These are phyloP conservation scores for Lasiodiplodia theobromae DNA, from an alignment of 2,329 filamentous ascomycete species.

Conservation along the genomic window DNA sequence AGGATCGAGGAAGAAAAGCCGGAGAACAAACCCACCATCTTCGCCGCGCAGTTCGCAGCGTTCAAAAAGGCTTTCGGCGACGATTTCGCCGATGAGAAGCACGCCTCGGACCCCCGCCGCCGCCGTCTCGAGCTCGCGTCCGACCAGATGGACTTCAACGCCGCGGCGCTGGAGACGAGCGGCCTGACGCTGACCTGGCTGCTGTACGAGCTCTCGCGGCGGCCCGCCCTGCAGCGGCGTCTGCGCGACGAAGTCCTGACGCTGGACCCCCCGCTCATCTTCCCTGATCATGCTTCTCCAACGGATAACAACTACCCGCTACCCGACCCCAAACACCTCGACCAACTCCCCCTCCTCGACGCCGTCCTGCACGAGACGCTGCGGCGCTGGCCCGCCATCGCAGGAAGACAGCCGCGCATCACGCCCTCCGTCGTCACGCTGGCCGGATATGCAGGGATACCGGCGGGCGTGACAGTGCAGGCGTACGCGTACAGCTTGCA, in stretches of 20 bases:
- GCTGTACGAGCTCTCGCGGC: constrained; percentile 60
- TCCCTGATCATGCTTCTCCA: not conserved
- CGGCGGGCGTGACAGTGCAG: constrained; percentile 53
- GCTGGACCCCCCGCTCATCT: constrained; percentile 37
- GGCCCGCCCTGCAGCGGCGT: constrained; percentile 39
- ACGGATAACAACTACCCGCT: constrained; percentile 26
- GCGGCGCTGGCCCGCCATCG: constrained; percentile 67
- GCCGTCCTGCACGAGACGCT: constrained; percentile 68
- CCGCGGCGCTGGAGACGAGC: constrained; percentile 81
- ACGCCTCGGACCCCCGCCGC: not conserved
- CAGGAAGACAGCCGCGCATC: constrained; percentile 67
- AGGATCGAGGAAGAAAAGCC: not conserved
- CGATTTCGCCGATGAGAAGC: not conserved
- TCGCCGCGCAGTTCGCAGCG: constrained; percentile 60
- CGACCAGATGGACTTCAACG: constrained; percentile 77
- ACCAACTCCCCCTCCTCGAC: constrained; percentile 62
- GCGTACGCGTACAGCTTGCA: constrained; percentile 57
- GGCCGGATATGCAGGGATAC: constrained; percentile 48
- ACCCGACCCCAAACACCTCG: constrained; percentile 51
- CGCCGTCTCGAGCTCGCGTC: constrained; percentile 63
- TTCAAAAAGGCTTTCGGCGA: constrained; percentile 48
- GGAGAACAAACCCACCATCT: constrained; percentile 50
- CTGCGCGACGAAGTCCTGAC: constrained; percentile 52
- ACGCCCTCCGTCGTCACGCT: constrained; percentile 50
- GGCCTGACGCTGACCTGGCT: constrained; percentile 72